phyloP scores from a whole-genome alignment of 257 asterid species.

The Solanum infundibuliforme region DNA sequence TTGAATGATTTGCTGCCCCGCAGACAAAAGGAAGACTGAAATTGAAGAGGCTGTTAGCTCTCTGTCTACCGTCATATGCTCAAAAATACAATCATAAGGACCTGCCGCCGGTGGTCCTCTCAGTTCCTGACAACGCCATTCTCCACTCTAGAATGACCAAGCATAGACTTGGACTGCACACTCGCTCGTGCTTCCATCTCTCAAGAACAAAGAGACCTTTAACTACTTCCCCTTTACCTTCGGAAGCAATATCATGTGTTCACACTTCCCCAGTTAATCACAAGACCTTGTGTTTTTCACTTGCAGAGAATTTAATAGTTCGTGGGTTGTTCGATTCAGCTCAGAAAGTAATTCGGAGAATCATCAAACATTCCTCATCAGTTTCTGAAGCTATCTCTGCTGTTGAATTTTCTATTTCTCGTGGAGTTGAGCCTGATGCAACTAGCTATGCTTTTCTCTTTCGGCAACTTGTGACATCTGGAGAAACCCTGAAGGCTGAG shows the following conservation, averaged over 20 bases:
- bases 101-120: not conserved
- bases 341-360: slow-evolving; percentile 34
- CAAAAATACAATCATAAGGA: not conserved
- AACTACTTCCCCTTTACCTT: slow-evolving; percentile 34
- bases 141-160: slow-evolving; percentile 17
- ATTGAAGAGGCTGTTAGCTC: not conserved
- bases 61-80: not conserved
- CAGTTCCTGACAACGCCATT: not conserved
- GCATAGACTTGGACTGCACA: slow-evolving; percentile 2
- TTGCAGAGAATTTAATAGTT: slow-evolving; percentile 26
- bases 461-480: slow-evolving; percentile 28
- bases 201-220: slow-evolving; percentile 11
- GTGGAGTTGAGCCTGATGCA: slow-evolving; percentile 37
- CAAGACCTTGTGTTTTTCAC: slow-evolving; percentile 23
- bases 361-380: slow-evolving; percentile 26
- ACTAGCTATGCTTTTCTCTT: slow-evolving; percentile 25
- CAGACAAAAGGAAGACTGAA: not conserved
- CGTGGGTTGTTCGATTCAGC: slow-evolving; percentile 36
- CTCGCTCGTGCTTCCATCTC: not conserved
- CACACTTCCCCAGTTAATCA: slow-evolving; percentile 11
- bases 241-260: slow-evolving; percentile 16
- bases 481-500: slow-evolving; percentile 33
- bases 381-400: slow-evolving; percentile 25
- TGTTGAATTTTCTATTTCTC: slow-evolving; percentile 23
- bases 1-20: not conserved